phyloP scores from a whole-genome alignment of 495 filamentous ascomycete species.

The Tuber microsphaerosporum region DNA sequence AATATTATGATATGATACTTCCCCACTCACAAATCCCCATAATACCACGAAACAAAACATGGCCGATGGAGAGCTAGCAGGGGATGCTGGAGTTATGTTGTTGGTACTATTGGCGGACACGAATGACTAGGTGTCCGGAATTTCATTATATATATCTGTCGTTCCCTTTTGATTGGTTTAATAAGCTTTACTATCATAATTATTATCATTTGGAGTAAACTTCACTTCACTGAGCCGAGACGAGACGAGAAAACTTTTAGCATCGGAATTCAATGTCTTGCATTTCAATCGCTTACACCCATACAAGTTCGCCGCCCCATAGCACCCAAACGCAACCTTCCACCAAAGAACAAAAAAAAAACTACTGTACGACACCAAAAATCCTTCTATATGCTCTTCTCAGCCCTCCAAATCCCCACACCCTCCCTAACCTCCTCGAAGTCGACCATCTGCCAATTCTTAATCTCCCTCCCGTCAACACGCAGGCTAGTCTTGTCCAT shows the following conservation, averaged over 20 bases:
- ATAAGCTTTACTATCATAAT: too few relatives aligned
- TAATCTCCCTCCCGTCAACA: not conserved
- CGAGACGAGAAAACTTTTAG: not conserved
- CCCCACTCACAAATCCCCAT: too few relatives aligned
- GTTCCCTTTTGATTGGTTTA: too few relatives aligned
- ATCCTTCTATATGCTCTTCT: not conserved
- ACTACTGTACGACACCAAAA: not conserved
- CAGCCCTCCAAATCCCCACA: slow-evolving; percentile 30
- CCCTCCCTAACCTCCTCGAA: slow-evolving; percentile 14
- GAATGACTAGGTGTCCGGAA: too few relatives aligned
- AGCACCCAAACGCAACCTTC: not conserved
- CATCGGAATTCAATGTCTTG: not conserved
- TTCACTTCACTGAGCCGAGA: not conserved
- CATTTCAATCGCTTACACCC: not conserved
- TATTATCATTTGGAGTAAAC: not conserved
- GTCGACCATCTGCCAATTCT: slow-evolving; percentile 12
- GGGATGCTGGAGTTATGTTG: too few relatives aligned
- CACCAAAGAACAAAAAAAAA: not conserved
- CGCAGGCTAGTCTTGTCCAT: slow-evolving; percentile 7
- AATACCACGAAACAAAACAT: too few relatives aligned
- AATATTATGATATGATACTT: too few relatives aligned
- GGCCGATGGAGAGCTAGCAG: too few relatives aligned
- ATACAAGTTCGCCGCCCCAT: not conserved
- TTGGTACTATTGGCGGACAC: too few relatives aligned
- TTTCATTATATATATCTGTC: too few relatives aligned